A percentile compares a stretch with the other conserved stretches of the same genome.
Conservation (phyloP, 768 basidiomycete genomes). For the Gyrodon lividus region DNA sequence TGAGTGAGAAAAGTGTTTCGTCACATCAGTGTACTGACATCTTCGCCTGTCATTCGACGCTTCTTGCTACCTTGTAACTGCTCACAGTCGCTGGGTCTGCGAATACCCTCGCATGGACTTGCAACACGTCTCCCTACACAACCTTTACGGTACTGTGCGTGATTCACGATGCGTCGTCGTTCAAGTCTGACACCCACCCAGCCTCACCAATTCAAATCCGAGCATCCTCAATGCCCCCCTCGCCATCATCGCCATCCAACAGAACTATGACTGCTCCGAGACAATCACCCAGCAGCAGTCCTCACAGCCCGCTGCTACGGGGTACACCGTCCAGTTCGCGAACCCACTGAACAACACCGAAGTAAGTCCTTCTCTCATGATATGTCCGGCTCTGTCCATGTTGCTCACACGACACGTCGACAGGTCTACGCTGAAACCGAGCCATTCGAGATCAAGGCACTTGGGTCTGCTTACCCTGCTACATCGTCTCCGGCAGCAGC, state of each 20-base stretch:
- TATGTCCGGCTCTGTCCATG: neutral
- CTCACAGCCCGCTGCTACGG: constrained; percentile 38
- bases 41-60: neutral
- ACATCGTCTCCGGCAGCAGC: constrained; percentile 29
- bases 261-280: constrained; percentile 61
- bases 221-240: constrained; percentile 38
- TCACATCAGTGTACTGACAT: neutral
- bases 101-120: constrained; percentile 65
- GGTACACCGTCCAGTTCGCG: constrained; percentile 53
- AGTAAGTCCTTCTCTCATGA: constrained; percentile 37
- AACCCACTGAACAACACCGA: constrained; percentile 50
- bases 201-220: constrained; percentile 45
- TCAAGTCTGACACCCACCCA: constrained; percentile 21
- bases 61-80: neutral
- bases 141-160: constrained; percentile 57
- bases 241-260: constrained; percentile 45
- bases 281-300: constrained; percentile 47
- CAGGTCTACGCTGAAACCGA: constrained; percentile 58
- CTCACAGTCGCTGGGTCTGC: constrained; percentile 49
- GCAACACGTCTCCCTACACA: constrained; percentile 37
- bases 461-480: constrained; percentile 52
- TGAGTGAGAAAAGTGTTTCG: constrained; percentile 31
- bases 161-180: neutral
- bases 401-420: neutral
- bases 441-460: constrained; percentile 60